Percentiles rank a stretch among this genome's conserved stretches.
Conservation (phyloP, 768 basidiomycete genomes). For the Amanita subjunquillea region DNA sequence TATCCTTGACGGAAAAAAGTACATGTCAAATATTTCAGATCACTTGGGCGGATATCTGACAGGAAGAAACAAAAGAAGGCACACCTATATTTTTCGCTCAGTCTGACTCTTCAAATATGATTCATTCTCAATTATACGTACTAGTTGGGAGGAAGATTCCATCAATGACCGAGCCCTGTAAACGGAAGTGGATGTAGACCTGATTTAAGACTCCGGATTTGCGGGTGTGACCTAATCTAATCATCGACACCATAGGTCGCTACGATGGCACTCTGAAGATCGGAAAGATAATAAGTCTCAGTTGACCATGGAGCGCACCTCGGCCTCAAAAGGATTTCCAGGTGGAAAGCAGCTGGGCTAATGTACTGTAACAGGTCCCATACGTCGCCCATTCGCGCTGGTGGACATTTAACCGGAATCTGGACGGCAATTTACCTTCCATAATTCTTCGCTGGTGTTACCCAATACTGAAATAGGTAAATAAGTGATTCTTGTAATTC, state of each 20-base stretch:
- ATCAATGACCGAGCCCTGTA: slow-evolving; percentile 4
- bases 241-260: not conserved
- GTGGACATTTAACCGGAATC: no score
- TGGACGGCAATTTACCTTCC: not conserved
- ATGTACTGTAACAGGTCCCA: slow-evolving; percentile 4
- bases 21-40: not conserved
- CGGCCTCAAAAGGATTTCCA: slow-evolving; percentile 1
- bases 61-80: not conserved
- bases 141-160: not conserved
- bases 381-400: slow-evolving; percentile 5
- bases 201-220: not conserved
- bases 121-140: not conserved
- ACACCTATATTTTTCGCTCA: not conserved
- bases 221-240: slow-evolving; percentile 1
- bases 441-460: not conserved
- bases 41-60: slow-evolving; percentile 2
- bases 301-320: not conserved
- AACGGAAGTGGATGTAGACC: not conserved
- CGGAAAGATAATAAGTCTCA: not conserved
- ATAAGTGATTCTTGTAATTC: not conserved
- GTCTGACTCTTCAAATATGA: not conserved
- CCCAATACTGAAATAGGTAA: slow-evolving; percentile 3
- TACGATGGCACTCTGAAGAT: not conserved
- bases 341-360: not conserved
- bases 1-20: not conserved